Conservation (phyloP, 352 stramenopile genomes). For the Nothophytophthora sp. region DNA sequence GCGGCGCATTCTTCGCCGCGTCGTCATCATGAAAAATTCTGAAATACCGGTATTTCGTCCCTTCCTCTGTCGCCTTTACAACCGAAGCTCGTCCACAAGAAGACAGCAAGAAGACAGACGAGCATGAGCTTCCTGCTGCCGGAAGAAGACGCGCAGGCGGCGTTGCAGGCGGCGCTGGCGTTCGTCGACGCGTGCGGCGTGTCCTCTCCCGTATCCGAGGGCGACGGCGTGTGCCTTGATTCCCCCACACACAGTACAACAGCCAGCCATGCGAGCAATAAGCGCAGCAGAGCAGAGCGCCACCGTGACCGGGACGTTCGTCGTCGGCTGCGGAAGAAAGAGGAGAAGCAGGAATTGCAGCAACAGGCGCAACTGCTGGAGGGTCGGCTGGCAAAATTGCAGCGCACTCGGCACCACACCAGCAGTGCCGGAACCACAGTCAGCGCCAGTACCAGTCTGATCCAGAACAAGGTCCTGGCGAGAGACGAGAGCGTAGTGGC, state of each 20-base stretch:
- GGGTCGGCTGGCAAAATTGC: constrained; percentile 12
- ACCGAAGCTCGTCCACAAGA: too few species aligned
- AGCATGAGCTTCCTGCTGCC: constrained; percentile 21
- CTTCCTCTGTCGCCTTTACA: too few species aligned
- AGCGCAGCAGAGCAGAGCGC: constrained; percentile 2
- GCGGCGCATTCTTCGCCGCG: too few species aligned
- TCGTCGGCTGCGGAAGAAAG: constrained; percentile 16
- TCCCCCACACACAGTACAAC: constrained; percentile 1
- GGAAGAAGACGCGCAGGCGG: constrained; percentile 10
- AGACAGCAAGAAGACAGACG: too few species aligned
- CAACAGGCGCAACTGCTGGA: constrained; percentile 24
- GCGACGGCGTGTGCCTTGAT: too few species aligned
- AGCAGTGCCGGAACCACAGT: too few species aligned
- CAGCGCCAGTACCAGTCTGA: too few species aligned
- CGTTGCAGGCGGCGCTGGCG: constrained; percentile 9
- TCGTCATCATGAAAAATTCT: too few species aligned
- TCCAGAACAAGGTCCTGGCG: too few species aligned
- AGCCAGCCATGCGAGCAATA: neutral
- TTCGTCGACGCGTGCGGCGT: constrained; percentile 15
- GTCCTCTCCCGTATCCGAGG: constrained; percentile 8
- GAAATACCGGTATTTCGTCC: too few species aligned
- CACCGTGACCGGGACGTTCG: constrained; percentile 17
- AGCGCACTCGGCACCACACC: constrained; percentile 2
- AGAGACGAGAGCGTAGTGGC: constrained; percentile 3
- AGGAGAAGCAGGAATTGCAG: constrained; percentile 23